Conservation (phyloP, 2,329 filamentous ascomycete genomes). For the Hypoxylon sp. region DNA sequence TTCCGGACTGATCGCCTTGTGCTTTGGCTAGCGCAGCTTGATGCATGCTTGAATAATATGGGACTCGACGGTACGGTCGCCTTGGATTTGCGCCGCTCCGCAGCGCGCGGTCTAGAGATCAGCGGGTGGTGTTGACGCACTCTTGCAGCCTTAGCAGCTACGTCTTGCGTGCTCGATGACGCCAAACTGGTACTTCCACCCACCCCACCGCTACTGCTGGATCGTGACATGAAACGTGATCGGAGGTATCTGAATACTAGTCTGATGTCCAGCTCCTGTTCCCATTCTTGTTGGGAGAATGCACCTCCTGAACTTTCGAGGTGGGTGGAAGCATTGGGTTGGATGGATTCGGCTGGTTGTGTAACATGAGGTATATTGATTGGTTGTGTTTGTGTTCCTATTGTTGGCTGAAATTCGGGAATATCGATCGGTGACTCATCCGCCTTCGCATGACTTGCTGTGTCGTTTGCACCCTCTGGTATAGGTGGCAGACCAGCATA, state of each 20-base stretch:
- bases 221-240: slow-evolving; percentile 71
- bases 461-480: slow-evolving; percentile 57
- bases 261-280: slow-evolving; percentile 87
- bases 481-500: slow-evolving; percentile 81
- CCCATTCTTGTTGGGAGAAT: slow-evolving; percentile 85
- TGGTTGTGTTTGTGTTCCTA: slow-evolving; percentile 50
- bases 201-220: slow-evolving; percentile 53
- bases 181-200: slow-evolving; percentile 58
- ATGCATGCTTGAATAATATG: slow-evolving; percentile 57
- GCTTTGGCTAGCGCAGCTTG: slow-evolving; percentile 88
- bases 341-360: slow-evolving; percentile 23
- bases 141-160: slow-evolving; percentile 79
- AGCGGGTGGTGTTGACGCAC: slow-evolving; percentile 91
- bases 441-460: slow-evolving; percentile 40
- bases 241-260: slow-evolving; percentile 90
- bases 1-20: slow-evolving; percentile 75
- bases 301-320: slow-evolving; percentile 35
- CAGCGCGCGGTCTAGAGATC: slow-evolving; percentile 67
- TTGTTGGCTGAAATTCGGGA: slow-evolving; percentile 60
- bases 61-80: slow-evolving; percentile 59
- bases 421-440: slow-evolving; percentile 62
- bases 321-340: slow-evolving; percentile 31
- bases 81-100: slow-evolving; percentile 66
- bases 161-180: slow-evolving; percentile 66
- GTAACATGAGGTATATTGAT: slow-evolving; percentile 49